Conservation (phyloP, 208 protist species). For the Acanthamoeba castellanii region DNA sequence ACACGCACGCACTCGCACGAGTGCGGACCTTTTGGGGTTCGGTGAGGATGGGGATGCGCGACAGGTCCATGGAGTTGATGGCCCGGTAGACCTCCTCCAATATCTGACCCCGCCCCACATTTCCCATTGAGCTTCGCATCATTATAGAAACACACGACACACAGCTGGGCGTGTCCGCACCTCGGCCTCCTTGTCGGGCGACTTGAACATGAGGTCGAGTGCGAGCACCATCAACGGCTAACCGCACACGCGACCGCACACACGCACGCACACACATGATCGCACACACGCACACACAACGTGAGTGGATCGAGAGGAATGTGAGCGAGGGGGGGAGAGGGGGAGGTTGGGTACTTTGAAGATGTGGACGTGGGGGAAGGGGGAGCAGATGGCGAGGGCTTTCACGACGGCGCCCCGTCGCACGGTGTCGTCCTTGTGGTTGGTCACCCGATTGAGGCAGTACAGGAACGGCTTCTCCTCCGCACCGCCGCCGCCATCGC, state of each 20-base stretch:
- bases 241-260: background rate
- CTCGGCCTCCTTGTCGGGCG: background rate
- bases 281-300: background rate
- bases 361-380: slow-evolving; percentile 82
- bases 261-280: background rate
- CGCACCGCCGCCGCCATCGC: background rate
- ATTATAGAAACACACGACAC: no score
- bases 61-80: slow-evolving; percentile 84
- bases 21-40: slow-evolving; percentile 78
- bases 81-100: slow-evolving; percentile 83
- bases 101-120: no score
- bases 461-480: slow-evolving; percentile 80
- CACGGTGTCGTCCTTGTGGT: slow-evolving; percentile 82
- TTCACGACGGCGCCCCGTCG: slow-evolving; percentile 86
- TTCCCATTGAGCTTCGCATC: no score
- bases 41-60: slow-evolving; percentile 75
- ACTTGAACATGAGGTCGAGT: slow-evolving; percentile 81
- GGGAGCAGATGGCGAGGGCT: slow-evolving; percentile 85
- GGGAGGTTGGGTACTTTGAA: slow-evolving; percentile 79
- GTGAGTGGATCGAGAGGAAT: background rate
- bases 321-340: background rate
- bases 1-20: no score
- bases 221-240: slow-evolving; percentile 84
- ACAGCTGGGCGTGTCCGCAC: no score
- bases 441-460: slow-evolving; percentile 84